Conservation (phyloP, 2,329 filamentous ascomycete genomes). For the Penicillium sp. region DNA sequence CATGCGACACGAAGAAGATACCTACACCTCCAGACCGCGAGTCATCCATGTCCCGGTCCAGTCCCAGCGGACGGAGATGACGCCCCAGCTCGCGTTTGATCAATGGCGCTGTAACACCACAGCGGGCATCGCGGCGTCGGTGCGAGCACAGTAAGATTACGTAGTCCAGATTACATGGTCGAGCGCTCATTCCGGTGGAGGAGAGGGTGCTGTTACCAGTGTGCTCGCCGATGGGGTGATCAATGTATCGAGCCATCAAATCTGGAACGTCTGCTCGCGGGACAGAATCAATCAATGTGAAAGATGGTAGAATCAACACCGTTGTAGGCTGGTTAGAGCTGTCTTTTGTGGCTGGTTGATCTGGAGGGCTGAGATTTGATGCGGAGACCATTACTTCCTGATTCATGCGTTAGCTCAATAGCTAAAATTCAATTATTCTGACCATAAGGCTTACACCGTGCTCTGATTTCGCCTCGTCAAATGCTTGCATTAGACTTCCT, state of each 20-base stretch:
- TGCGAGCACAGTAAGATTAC: constrained; percentile 89
- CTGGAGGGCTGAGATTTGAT: constrained; percentile 32
- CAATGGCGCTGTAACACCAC: constrained; percentile 82
- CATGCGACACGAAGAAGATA: constrained; percentile 88
- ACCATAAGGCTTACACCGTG: constrained; percentile 60
- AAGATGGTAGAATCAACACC: constrained; percentile 77
- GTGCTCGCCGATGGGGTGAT: constrained; percentile 53
- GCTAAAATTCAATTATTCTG: not conserved
- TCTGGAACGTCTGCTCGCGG: constrained; percentile 63
- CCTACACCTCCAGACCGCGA: constrained; percentile 80
- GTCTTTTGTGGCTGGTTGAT: constrained; percentile 9
- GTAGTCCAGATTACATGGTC: constrained; percentile 72
- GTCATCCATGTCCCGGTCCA: constrained; percentile 79
- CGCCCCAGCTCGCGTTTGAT: constrained; percentile 78
- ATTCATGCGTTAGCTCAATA: not conserved
- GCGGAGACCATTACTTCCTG: constrained; percentile 40
- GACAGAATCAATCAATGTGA: constrained; percentile 75
- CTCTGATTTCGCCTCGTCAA: constrained; percentile 53
- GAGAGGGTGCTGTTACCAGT: constrained; percentile 54
- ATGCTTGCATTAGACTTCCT: constrained; percentile 54
- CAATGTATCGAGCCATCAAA: constrained; percentile 67
- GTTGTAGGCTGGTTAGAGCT: constrained; percentile 56
- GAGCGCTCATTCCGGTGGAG: constrained; percentile 42
- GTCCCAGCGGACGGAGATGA: constrained; percentile 72
- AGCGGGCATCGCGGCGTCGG: constrained; percentile 81